These are phyloP conservation scores for Phytophthora syringae DNA, from an alignment of 352 stramenopile genomes.

Conservation along the genomic window DNA sequence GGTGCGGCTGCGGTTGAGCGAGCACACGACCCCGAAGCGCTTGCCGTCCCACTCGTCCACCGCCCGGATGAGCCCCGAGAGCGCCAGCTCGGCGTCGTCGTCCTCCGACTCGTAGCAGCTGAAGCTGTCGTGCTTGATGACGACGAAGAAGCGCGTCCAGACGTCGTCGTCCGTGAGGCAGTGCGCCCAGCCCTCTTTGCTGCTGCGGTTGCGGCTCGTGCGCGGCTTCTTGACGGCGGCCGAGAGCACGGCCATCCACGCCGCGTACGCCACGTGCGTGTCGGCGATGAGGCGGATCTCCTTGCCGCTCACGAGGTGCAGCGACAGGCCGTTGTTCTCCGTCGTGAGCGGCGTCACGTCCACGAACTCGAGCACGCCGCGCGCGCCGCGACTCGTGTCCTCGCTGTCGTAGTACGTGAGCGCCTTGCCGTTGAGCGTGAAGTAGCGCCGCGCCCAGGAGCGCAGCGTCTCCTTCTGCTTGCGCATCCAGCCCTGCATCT, in stretches of 20 bases:
- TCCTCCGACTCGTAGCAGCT: constrained; percentile 82
- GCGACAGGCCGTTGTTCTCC: constrained; percentile 77
- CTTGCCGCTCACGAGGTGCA: constrained; percentile 70
- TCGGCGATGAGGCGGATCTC: constrained; percentile 81
- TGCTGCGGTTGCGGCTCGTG: constrained; percentile 55
- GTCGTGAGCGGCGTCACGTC: constrained; percentile 75
- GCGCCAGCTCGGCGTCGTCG: constrained; percentile 66
- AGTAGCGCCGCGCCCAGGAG: constrained; percentile 74
- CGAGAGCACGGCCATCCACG: constrained; percentile 78
- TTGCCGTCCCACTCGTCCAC: constrained; percentile 82
- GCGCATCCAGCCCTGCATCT: constrained; percentile 87
- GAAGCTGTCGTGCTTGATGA: constrained; percentile 81
- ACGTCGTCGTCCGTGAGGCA: constrained; percentile 80
- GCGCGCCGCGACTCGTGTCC: constrained; percentile 62
- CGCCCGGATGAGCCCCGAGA: constrained; percentile 70
- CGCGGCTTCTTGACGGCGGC: constrained; percentile 66
- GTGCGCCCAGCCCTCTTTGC: constrained; percentile 77
- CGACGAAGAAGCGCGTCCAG: constrained; percentile 76
- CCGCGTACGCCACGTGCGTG: constrained; percentile 79
- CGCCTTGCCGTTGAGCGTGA: constrained; percentile 72
- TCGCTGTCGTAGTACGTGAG: constrained; percentile 87
- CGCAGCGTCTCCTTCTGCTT: constrained; percentile 85
- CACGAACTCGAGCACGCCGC: constrained; percentile 72
- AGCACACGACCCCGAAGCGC: constrained; percentile 72
- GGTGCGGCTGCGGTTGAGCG: constrained; percentile 70